Percentiles rank a stretch among this genome's conserved stretches.
Evolutionary conservation across 352 stramenopile genomes (phyloP).

Genomic region (Phytophthora palmivora): DNA sequence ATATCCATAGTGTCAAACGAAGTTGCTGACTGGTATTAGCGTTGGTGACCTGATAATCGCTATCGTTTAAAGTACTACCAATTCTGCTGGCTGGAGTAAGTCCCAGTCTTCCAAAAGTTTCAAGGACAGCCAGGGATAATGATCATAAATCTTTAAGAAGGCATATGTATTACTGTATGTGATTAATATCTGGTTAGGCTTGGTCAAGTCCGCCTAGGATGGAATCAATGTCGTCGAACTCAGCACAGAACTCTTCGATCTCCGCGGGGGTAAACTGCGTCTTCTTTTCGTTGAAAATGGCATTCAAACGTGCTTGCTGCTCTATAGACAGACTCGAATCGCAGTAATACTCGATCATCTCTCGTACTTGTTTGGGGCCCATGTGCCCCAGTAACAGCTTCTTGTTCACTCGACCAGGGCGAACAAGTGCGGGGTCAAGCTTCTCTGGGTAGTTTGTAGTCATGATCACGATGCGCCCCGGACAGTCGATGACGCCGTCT

Average conservation of each 20-base stretch:
- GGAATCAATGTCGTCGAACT: constrained; percentile 49
- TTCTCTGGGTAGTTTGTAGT: constrained; percentile 94
- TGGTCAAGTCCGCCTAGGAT: constrained; percentile 44
- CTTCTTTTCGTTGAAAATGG: constrained; percentile 16
- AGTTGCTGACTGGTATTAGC: no score
- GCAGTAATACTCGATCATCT: constrained; percentile 85
- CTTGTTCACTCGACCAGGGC: constrained; percentile 91
- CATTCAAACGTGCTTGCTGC: constrained; percentile 27
- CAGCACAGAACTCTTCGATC: constrained; percentile 64
- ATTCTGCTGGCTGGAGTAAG: constrained; percentile 44
- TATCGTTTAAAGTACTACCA: no score
- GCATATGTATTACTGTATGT: constrained; percentile 3
- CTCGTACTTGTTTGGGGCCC: constrained; percentile 39
- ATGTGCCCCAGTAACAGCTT: constrained; percentile 82
- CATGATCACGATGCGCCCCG: constrained; percentile 93
- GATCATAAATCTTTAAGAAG: not conserved
- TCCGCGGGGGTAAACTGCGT: constrained; percentile 51
- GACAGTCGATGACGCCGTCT: constrained; percentile 91
- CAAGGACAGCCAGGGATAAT: constrained; percentile 8
- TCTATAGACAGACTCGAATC: constrained; percentile 33
- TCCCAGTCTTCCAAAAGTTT: no score
- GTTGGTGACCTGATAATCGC: no score
- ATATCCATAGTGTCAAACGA: no score
- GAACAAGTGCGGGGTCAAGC: constrained; percentile 92
- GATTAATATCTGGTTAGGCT: not conserved